A percentile compares a stretch with the other conserved stretches of the same genome.
Conservation (phyloP, 176 grass and related monocot genomes). For the Cymbopogon citratus region DNA sequence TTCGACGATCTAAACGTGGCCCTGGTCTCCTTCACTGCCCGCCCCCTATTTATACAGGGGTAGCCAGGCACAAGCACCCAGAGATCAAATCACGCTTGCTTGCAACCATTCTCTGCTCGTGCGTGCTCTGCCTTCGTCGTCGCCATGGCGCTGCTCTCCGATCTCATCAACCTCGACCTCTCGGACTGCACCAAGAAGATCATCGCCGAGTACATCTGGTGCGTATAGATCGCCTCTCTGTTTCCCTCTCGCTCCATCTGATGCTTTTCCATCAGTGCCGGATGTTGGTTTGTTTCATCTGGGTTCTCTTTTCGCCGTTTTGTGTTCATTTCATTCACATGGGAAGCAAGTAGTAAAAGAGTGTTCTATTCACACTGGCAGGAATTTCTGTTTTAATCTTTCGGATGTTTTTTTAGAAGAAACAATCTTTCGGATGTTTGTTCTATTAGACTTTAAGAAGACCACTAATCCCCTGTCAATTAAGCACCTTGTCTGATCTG, state of each 20-base stretch:
- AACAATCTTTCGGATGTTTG: background rate
- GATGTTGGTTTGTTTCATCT: background rate
- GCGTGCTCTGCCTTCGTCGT: background rate
- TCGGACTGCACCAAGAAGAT: constrained; percentile 52
- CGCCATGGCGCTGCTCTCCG: constrained; percentile 35
- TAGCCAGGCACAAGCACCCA: background rate
- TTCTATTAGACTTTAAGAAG: background rate
- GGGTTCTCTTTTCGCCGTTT: background rate
- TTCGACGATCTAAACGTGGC: no score
- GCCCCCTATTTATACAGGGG: background rate
- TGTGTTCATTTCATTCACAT: background rate
- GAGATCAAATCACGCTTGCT: background rate
- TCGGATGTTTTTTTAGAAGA: no score
- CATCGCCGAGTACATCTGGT: constrained; percentile 84
- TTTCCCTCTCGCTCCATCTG: no score
- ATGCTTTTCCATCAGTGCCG: background rate
- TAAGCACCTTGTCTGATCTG: background rate
- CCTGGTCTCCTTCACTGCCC: background rate
- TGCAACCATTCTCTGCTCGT: background rate
- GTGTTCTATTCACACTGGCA: no score
- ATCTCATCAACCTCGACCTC: constrained; percentile 60
- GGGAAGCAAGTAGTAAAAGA: no score
- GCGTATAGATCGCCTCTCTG: background rate
- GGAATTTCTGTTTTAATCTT: background rate
- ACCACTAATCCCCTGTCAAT: constrained; percentile 13